A percentile compares a stretch with the other conserved stretches of the same genome.
These are phyloP conservation scores for Limtongozyma cylindracea DNA, from an alignment of 805 yeast genomes.

Conservation along the genomic window DNA sequence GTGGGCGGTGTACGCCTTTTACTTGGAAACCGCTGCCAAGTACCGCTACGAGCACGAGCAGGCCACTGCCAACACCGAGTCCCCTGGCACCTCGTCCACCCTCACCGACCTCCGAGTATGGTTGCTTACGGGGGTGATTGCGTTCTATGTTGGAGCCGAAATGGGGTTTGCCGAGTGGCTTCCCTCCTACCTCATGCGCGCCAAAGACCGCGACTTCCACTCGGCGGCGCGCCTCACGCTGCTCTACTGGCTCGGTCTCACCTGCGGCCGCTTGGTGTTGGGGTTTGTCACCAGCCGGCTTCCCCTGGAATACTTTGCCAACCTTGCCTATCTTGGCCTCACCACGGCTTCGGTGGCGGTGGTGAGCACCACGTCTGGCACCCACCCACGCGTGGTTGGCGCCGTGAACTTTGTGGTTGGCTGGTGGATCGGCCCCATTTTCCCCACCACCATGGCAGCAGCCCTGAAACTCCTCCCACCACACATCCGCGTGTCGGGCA, in stretches of 20 bases:
- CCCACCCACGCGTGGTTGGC: too few species aligned
- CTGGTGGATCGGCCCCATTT: constrained; percentile 23
- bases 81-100: constrained; percentile 1
- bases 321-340: too few species aligned
- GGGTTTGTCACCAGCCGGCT: constrained; percentile 39
- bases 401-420: constrained; percentile 22
- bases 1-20: constrained; percentile 8
- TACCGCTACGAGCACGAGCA: constrained; percentile 6
- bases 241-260: constrained; percentile 24
- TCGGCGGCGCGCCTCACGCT: constrained; percentile 20
- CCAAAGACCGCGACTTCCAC: constrained; percentile 10
- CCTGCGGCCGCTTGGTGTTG: constrained; percentile 17
- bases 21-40: constrained; percentile 18
- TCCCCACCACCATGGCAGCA: constrained; percentile 45
- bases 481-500: constrained; percentile 32
- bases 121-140: constrained; percentile 14
- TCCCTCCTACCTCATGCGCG: constrained; percentile 17
- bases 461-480: constrained; percentile 37
- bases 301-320: too few species aligned
- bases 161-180: constrained; percentile 27
- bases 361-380: too few species aligned
- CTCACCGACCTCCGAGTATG: constrained; percentile 13
- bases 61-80: constrained; percentile 1
- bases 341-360: too few species aligned
- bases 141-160: constrained; percentile 25